A percentile compares a stretch with the other conserved stretches of the same genome.
Evolutionary conservation across 441 rosid genomes (phyloP).

Genomic region (Pelargonium cotyledonis): DNA sequence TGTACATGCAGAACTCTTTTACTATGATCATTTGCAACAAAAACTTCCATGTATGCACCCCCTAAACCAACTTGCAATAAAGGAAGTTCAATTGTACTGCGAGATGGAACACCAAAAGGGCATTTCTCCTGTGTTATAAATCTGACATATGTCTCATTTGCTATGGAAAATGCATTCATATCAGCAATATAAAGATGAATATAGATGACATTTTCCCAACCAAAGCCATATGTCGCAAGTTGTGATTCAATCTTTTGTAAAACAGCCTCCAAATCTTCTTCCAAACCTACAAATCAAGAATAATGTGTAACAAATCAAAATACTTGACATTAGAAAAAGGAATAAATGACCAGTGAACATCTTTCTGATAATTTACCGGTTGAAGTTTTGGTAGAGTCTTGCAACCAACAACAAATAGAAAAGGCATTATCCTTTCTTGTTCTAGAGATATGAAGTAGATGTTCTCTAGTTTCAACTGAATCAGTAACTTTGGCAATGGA

Average conservation of each 20-base stretch:
- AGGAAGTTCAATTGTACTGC: constrained; percentile 93
- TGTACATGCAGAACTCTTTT: constrained; percentile 94
- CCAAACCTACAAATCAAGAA: constrained; percentile 44
- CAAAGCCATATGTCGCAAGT: constrained; percentile 43
- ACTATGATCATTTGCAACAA: constrained; percentile 58
- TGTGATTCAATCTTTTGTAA: constrained; percentile 56
- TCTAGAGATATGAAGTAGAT: constrained; percentile 42
- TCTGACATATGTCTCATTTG: constrained; percentile 76
- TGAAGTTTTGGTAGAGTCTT: constrained; percentile 38
- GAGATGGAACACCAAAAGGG: constrained; percentile 94
- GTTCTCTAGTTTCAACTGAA: constrained; percentile 33
- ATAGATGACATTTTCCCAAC: constrained; percentile 78
- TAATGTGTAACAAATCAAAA: constrained; percentile 1
- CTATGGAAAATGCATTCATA: constrained; percentile 69
- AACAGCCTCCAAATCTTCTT: constrained; percentile 52
- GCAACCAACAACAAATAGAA: constrained; percentile 83
- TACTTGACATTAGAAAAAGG: constrained; percentile 5
- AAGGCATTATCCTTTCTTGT: constrained; percentile 45
- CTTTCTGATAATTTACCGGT: constrained; percentile 39
- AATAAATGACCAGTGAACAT: constrained; percentile 6
- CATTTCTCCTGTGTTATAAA: constrained; percentile 86
- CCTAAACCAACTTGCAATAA: constrained; percentile 65
- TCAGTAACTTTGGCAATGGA: constrained; percentile 28
- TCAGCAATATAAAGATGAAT: constrained; percentile 75
- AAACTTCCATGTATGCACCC: constrained; percentile 69